A percentile compares a stretch with the other conserved stretches of the same genome.
Conservation (phyloP, 1,139 yeast species). For the Blastobotrys elegans region DNA sequence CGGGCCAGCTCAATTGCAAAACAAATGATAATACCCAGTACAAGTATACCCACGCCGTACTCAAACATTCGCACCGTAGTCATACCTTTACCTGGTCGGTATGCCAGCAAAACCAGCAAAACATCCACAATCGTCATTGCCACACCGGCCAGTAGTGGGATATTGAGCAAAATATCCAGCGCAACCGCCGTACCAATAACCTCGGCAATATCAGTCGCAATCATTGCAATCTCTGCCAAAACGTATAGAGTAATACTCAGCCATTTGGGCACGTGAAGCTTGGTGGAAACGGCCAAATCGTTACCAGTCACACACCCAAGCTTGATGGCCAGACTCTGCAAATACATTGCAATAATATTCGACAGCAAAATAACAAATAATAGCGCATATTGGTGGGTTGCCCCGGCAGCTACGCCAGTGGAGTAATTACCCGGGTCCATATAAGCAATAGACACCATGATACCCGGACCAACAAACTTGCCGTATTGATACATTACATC, state of each 20-base stretch:
- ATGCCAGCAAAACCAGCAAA: conserved; percentile 66
- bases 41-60: conserved; percentile 58
- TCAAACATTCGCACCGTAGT: conserved; percentile 63
- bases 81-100: conserved; percentile 64
- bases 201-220: conserved; percentile 83
- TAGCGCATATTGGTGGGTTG: conserved; percentile 56
- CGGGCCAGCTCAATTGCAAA: conserved; percentile 63
- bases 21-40: conserved; percentile 65
- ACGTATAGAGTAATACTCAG: conserved; percentile 54
- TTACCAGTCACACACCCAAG: conserved; percentile 77
- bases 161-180: conserved; percentile 56
- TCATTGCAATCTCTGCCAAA: conserved; percentile 73
- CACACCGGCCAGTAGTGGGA: conserved; percentile 79
- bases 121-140: conserved; percentile 68
- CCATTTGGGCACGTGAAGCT: conserved; percentile 58
- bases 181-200: conserved; percentile 89
- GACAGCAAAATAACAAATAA: conserved; percentile 64
- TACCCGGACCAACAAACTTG: conserved; percentile 70
- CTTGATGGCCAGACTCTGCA: conserved; percentile 68
- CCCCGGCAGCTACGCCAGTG: conserved; percentile 75
- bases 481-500: conserved; percentile 44
- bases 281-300: conserved; percentile 68
- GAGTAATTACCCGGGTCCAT: conserved; percentile 87
- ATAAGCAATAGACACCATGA: conserved; percentile 72
- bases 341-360: conserved; percentile 65